phyloP scores from a whole-genome alignment of 108 stramenopile species.

The Fragilaria crotonensis region DNA sequence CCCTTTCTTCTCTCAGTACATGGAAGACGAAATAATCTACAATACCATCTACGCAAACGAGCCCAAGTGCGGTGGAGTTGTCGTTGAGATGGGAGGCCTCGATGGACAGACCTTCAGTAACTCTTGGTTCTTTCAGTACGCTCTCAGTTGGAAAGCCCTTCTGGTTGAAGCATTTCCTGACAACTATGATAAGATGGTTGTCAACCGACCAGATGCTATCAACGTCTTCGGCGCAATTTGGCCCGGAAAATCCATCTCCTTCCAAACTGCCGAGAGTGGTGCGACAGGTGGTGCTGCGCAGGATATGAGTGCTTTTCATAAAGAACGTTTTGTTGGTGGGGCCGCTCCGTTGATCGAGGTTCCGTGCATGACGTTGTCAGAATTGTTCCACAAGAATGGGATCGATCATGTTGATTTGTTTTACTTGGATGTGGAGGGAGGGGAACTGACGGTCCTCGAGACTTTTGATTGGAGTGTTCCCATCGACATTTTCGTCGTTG shows the following conservation, averaged over 20 bases:
- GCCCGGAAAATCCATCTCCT: slow-evolving; percentile 16
- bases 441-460: slow-evolving; percentile 31
- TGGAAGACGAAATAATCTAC: slow-evolving; percentile 42
- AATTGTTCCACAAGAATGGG: slow-evolving; percentile 17
- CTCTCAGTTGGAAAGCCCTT: slow-evolving; percentile 37
- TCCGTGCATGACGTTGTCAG: slow-evolving; percentile 10
- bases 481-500: slow-evolving; percentile 39
- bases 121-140: slow-evolving; percentile 36
- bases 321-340: slow-evolving; percentile 1
- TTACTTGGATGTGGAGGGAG: slow-evolving; percentile 34
- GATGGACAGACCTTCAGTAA: slow-evolving; percentile 19
- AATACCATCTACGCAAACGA: slow-evolving; percentile 48
- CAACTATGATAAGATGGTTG: slow-evolving; percentile 16
- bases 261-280: slow-evolving; percentile 23
- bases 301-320: slow-evolving; percentile 17
- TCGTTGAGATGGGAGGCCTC: slow-evolving; percentile 43
- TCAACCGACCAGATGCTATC: slow-evolving; percentile 23
- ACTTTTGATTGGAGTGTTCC: slow-evolving; percentile 43
- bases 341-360: slow-evolving; percentile 3
- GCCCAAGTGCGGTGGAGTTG: slow-evolving; percentile 36
- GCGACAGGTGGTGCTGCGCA: slow-evolving; percentile 8
- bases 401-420: slow-evolving; percentile 38
- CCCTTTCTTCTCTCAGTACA: background rate
- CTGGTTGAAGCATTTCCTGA: slow-evolving; percentile 36
- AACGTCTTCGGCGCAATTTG: slow-evolving; percentile 33